Percentiles rank a stretch among this genome's conserved stretches.
These are phyloP conservation scores for Tieghemostelium lacteum DNA, from an alignment of 78 protist genomes.

Conservation along the genomic window DNA sequence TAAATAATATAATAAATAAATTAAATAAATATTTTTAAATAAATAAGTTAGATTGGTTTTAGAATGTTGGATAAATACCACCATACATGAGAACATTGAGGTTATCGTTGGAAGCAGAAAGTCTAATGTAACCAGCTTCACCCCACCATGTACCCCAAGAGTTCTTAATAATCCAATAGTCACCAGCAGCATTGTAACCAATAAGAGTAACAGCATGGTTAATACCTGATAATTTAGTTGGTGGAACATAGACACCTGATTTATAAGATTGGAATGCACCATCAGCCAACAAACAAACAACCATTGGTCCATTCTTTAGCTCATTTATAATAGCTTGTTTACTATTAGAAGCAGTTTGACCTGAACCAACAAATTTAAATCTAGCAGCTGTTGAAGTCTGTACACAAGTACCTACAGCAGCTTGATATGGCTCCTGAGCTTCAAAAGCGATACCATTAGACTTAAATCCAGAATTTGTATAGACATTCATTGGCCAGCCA, in stretches of 20 bases:
- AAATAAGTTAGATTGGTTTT: not conserved
- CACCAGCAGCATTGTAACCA: slow-evolving; percentile 29
- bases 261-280: slow-evolving; percentile 45
- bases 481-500: slow-evolving; percentile 54
- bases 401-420: not conserved
- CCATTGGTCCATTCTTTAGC: slow-evolving; percentile 39
- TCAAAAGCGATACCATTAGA: slow-evolving; percentile 42
- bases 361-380: not conserved
- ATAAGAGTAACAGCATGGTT: slow-evolving; percentile 21
- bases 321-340: slow-evolving; percentile 32
- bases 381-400: slow-evolving; percentile 2
- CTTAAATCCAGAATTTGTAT: not conserved
- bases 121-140: not conserved
- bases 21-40: too few relatives aligned
- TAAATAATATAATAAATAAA: too few relatives aligned
- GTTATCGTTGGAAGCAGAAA: slow-evolving; percentile 40
- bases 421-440: slow-evolving; percentile 45
- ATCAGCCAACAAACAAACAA: slow-evolving; percentile 16
- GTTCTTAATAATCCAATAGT: slow-evolving; percentile 25
- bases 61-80: slow-evolving; percentile 23
- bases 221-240: slow-evolving; percentile 21
- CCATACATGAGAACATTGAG: slow-evolving; percentile 1
- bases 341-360: not conserved
- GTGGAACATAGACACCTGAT: slow-evolving; percentile 18
- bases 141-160: slow-evolving; percentile 58